Evolutionary conservation across 2,329 filamentous ascomycete species (phyloP), one percentile per base, ranked within the genome.

Genomic region (Fusarium sp.): DNA sequence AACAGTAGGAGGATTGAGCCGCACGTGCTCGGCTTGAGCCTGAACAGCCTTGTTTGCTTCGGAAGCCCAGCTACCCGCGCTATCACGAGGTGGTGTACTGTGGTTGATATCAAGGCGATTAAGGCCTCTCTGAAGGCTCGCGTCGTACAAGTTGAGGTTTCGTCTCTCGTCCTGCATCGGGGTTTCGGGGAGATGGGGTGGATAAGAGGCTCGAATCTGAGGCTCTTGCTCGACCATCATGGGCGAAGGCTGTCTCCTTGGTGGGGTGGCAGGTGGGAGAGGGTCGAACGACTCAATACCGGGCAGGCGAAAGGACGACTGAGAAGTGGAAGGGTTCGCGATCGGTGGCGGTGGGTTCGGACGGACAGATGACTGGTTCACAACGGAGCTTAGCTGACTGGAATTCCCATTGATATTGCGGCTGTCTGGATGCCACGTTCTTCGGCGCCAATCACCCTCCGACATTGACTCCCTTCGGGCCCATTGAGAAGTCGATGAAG

Each of bases 231-330:
- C 94, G 15, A 94, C 83, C 78, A 92, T 88, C 93, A 96, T 95
- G 1, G 94, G 93, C 58, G 93, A 94, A 5, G 89, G 86, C 60
- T 88, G 87, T 51, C 91, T 89, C 54, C 89, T 87, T 3, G 89
- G 88, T 12, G 91, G 90, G 1, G 92, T 89, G 18, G 85, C 80
- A 2, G 90, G 87, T 25, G 90, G 92, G 29, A 93, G 85, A 62
- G 93, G 91, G 77, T 95, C 94, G 76, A 98, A 97, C 21, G 94
- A 97, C 79, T 97, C 94, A 73, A 98, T 98, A 19, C 95, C 94
- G 2, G 95, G 95, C 19, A 98, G 86, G 42, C 94, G 90, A 19
- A 94, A 85, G 9, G 86, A 82, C 11, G 86, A 88, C 74, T 91
- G 90, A 78, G 80, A 85, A 80, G 82, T 89, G 41, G 80, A 79